These are phyloP conservation scores for Yarrowia sp. DNA, from an alignment of 805 yeast species.

Conservation along the genomic window DNA sequence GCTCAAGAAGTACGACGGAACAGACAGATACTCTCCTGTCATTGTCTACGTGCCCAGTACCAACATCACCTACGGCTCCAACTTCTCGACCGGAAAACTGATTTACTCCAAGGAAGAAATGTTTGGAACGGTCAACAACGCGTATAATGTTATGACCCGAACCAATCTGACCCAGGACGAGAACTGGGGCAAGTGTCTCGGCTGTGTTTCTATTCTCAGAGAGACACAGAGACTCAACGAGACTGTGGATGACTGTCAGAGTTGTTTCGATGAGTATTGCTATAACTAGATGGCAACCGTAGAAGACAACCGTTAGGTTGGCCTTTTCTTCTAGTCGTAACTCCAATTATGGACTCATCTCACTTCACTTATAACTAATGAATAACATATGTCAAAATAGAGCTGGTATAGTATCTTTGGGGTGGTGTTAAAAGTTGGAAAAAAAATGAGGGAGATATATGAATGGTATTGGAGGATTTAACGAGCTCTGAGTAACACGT, in stretches of 20 bases:
- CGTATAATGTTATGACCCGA: constrained; percentile 65
- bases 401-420: too few relatives aligned
- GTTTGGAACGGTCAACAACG: constrained; percentile 62
- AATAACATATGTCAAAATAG: background rate
- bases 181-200: constrained; percentile 70
- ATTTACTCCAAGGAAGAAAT: constrained; percentile 58
- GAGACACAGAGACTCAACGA: constrained; percentile 59
- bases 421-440: too few relatives aligned
- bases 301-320: too few relatives aligned
- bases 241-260: constrained; percentile 57
- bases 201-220: constrained; percentile 79
- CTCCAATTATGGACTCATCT: background rate
- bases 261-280: constrained; percentile 70
- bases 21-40: constrained; percentile 50
- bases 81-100: constrained; percentile 70
- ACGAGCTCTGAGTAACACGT: too few relatives aligned
- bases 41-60: constrained; percentile 64
- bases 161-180: constrained; percentile 62
- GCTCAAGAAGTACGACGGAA: constrained; percentile 51
- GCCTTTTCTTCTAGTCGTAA: too few relatives aligned
- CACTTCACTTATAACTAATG: background rate
- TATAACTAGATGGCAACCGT: constrained; percentile 55
- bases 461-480: too few relatives aligned
- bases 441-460: too few relatives aligned
- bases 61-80: constrained; percentile 64